Evolutionary conservation across 805 yeast species (phyloP).

Genomic region (Grigorovia humatica): DNA sequence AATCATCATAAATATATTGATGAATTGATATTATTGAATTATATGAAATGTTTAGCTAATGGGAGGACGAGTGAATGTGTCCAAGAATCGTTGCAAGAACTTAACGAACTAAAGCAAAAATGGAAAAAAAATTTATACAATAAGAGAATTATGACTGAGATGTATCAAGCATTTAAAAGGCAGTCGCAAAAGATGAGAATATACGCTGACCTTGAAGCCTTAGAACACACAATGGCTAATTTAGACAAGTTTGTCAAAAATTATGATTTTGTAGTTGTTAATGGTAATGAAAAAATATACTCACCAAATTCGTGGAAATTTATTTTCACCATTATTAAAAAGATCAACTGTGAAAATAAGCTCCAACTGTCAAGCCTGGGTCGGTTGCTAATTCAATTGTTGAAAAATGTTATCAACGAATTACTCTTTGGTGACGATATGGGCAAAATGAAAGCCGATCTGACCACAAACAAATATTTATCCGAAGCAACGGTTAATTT

Average conservation of each 20-base stretch:
- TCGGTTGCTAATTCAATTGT: background rate
- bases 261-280: background rate
- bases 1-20: background rate
- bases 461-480: background rate
- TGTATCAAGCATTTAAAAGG: constrained; percentile 19
- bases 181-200: constrained; percentile 15
- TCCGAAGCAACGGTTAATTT: background rate
- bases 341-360: background rate
- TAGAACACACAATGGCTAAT: constrained; percentile 6
- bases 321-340: constrained; percentile 3
- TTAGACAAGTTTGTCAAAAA: constrained; percentile 11
- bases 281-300: constrained; percentile 4
- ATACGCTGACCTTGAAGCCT: constrained; percentile 5
- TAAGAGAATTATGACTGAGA: constrained; percentile 11
- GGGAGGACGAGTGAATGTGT: constrained; percentile 13
- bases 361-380: background rate
- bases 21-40: background rate
- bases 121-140: constrained; percentile 6
- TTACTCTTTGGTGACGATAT: background rate
- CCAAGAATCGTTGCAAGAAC: constrained; percentile 9
- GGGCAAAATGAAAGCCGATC: background rate
- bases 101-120: constrained; percentile 8
- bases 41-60: constrained; percentile 8
- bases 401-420: background rate
- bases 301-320: constrained; percentile 21